Evolutionary conservation across 2,329 filamentous ascomycete species (phyloP).

Genomic region (Aspergillus arachidicola): DNA sequence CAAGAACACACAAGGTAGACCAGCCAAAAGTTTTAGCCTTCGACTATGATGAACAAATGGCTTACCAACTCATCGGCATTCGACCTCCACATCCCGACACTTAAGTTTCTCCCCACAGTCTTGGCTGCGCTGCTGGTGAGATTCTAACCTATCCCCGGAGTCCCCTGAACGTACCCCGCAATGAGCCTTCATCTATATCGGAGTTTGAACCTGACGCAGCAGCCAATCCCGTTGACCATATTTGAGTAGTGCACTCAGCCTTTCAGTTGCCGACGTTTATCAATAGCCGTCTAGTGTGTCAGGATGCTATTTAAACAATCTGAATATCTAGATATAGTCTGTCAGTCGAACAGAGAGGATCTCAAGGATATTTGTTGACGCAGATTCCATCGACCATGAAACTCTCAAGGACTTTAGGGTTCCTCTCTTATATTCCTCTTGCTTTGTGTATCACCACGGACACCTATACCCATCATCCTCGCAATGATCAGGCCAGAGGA

Average conservation of each 20-base stretch:
- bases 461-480: neutral
- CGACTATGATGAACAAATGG: no score
- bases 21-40: accelerated
- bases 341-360: no score
- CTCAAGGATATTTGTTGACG: no score
- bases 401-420: neutral
- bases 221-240: neutral
- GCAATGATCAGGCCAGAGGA: neutral
- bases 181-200: neutral
- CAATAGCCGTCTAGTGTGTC: neutral
- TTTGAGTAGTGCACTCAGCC: accelerated
- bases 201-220: accelerated
- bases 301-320: neutral
- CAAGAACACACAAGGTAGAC: accelerated
- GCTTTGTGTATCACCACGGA: neutral
- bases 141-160: neutral
- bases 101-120: neutral
- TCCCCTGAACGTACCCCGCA: neutral
- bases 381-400: neutral
- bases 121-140: neutral
- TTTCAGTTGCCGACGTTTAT: neutral
- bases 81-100: neutral
- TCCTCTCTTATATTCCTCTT: neutral
- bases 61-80: neutral
- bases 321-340: accelerated